Base-by-base conservation (phyloP, 2,329 filamentous ascomycete species). In the Penicillium psychrosexuale region DNA sequence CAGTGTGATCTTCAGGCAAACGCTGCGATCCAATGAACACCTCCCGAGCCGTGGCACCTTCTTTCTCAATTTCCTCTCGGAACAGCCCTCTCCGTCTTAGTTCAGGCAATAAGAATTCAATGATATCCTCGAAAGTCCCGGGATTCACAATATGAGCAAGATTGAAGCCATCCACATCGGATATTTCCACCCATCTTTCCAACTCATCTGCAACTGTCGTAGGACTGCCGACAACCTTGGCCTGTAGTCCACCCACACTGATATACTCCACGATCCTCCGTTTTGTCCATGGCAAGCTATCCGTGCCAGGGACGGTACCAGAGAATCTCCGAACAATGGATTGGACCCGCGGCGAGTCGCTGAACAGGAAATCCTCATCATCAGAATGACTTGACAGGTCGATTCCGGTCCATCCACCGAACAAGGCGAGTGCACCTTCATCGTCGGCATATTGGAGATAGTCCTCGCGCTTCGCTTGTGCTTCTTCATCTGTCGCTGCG, bases 391-490 rank as follows among this genome's bases (percentile, higher is more conserved):
- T 11, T 22, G 51, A 47, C 5, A 53, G 36, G 13, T 53, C 51
- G 69, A 69, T 9, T 70, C 72, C 74, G 2, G 69, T 69, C 75
- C 75, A 78, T 13, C 75, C 75, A 2, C 75, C 75, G 51, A 77
- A 77, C 1, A 77, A 62, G 0, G 74, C 66, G 6, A 73, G 66
- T 0, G 71, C 69, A 2, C 75, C 75, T 51, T 77, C 74, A 0
- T 69, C 62, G 42, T 77, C 74, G 24, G 68, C 73, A 44, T 76
- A 75, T 13, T 67, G 63, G 15, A 74, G 58, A 31, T 75, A 66
- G 12, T 75, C 67, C 30, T 74, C 63, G 34, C 70, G 73, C 53
- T 76, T 76, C 11, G 68, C 67, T 44, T 72, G 65, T 0, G 75
- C 75, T 34, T 70, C 67, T 27, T 74, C 73, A 47, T 75, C 70